These are phyloP conservation scores for Phytophthora megakarya DNA, from an alignment of 352 stramenopile species.

Conservation along the genomic window DNA sequence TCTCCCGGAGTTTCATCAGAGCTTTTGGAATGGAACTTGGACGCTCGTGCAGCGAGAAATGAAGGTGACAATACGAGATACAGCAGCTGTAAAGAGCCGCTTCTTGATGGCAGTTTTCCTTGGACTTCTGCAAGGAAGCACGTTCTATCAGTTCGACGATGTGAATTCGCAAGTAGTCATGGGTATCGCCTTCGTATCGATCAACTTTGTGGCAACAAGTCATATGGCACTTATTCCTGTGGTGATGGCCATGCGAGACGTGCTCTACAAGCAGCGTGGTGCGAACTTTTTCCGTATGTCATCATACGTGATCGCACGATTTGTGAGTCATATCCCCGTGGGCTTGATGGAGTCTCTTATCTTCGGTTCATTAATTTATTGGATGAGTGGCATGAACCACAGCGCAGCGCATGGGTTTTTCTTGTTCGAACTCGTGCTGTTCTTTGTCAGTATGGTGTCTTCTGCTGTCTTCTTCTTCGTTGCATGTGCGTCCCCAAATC, in stretches of 20 bases:
- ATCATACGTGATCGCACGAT: slow-evolving; percentile 54
- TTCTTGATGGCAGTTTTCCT: slow-evolving; percentile 26
- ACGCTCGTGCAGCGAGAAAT: slow-evolving; percentile 42
- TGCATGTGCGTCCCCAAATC: slow-evolving; percentile 23
- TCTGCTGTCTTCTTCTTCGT: slow-evolving; percentile 43
- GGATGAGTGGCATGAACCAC: slow-evolving; percentile 54
- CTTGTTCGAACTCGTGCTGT: slow-evolving; percentile 57
- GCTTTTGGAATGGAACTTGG: slow-evolving; percentile 12
- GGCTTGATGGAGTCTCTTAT: slow-evolving; percentile 55
- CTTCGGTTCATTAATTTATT: slow-evolving; percentile 80
- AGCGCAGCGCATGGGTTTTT: slow-evolving; percentile 47
- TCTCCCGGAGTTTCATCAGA: slow-evolving; percentile 23
- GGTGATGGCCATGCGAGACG: slow-evolving; percentile 48
- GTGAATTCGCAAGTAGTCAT: slow-evolving; percentile 42
- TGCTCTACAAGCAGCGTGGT: slow-evolving; percentile 76
- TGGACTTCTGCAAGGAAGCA: slow-evolving; percentile 29
- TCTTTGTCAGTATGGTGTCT: slow-evolving; percentile 38
- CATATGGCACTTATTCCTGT: slow-evolving; percentile 61
- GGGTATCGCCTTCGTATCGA: slow-evolving; percentile 66
- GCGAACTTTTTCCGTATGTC: slow-evolving; percentile 69
- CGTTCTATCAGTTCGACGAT: slow-evolving; percentile 34
- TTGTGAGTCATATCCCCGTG: slow-evolving; percentile 34
- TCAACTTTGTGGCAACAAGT: slow-evolving; percentile 63
- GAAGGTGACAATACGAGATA: slow-evolving; percentile 39
- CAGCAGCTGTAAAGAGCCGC: slow-evolving; percentile 11